A percentile compares a stretch with the other conserved stretches of the same genome.
phyloP scores from a whole-genome alignment of 1,139 yeast species.

The Blastobotrys petasosporus region DNA sequence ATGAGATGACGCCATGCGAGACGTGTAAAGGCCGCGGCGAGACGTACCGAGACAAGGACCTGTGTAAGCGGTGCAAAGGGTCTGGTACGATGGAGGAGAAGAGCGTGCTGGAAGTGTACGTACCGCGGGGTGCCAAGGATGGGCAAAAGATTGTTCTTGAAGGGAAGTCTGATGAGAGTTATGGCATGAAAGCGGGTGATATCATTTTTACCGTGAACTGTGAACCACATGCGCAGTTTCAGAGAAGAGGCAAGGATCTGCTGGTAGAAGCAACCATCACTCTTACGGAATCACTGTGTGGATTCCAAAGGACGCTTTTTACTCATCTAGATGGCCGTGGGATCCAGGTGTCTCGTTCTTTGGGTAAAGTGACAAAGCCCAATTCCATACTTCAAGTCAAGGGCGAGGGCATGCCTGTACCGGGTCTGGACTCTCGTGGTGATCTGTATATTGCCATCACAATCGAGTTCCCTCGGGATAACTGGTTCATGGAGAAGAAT shows the following conservation, averaged over 20 bases:
- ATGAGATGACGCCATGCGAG: constrained; percentile 57
- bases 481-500: constrained; percentile 29
- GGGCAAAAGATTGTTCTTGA: constrained; percentile 57
- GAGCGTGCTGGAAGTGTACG: constrained; percentile 70
- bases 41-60: constrained; percentile 56
- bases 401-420: constrained; percentile 83
- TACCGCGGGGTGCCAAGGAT: constrained; percentile 60
- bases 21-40: constrained; percentile 71
- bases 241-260: constrained; percentile 59
- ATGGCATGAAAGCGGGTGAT: constrained; percentile 71
- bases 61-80: constrained; percentile 75
- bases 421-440: constrained; percentile 45
- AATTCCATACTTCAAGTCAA: constrained; percentile 60
- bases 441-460: constrained; percentile 67
- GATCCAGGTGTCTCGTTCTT: constrained; percentile 54
- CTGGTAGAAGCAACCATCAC: constrained; percentile 56
- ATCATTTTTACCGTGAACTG: constrained; percentile 57
- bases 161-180: constrained; percentile 70
- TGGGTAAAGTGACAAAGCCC: constrained; percentile 68
- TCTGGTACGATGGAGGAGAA: constrained; percentile 56
- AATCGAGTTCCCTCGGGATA: constrained; percentile 75
- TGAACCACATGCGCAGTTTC: constrained; percentile 41
- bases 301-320: constrained; percentile 63
- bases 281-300: constrained; percentile 75
- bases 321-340: constrained; percentile 80